phyloP scores from a whole-genome alignment of 2,329 filamentous ascomycete species.

The Cladorrhinum sp. region DNA sequence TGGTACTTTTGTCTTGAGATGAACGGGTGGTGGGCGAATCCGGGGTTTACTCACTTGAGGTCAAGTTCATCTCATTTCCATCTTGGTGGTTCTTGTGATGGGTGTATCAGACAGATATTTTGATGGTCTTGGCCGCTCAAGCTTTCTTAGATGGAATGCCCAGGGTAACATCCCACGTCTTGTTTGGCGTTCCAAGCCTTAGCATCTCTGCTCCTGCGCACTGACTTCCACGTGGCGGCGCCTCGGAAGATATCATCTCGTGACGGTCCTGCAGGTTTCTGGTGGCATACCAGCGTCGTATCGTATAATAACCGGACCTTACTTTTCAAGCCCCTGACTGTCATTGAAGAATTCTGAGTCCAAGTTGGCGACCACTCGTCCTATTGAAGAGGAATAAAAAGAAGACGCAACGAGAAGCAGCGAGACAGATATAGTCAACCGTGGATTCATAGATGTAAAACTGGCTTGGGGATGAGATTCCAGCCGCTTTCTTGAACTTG shows the following conservation, averaged over 20 bases:
- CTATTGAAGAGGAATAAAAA: too few species aligned
- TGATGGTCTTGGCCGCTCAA: not conserved
- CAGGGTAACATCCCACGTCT: not conserved
- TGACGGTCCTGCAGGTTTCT: not conserved
- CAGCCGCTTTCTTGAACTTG: not conserved
- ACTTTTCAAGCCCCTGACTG: not conserved
- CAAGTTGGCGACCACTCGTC: too few species aligned
- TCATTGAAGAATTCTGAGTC: too few species aligned
- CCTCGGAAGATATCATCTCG: not conserved
- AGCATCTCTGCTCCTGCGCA: not conserved
- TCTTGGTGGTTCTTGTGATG: too few species aligned
- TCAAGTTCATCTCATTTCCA: too few species aligned
- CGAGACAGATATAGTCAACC: too few species aligned
- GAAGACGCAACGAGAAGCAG: too few species aligned
- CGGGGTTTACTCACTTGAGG: too few species aligned
- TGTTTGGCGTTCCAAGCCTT: not conserved
- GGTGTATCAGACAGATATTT: too few species aligned
- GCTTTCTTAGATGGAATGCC: not conserved
- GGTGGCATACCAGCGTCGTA: not conserved
- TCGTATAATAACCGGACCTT: not conserved
- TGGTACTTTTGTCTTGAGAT: too few species aligned
- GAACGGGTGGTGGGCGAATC: too few species aligned
- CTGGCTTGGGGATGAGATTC: not conserved
- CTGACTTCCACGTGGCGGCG: not conserved
- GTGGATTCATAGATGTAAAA: not conserved